These are phyloP conservation scores for Cladosporium sp. DNA, from an alignment of 2,329 filamentous ascomycete genomes.

Conservation along the genomic window DNA sequence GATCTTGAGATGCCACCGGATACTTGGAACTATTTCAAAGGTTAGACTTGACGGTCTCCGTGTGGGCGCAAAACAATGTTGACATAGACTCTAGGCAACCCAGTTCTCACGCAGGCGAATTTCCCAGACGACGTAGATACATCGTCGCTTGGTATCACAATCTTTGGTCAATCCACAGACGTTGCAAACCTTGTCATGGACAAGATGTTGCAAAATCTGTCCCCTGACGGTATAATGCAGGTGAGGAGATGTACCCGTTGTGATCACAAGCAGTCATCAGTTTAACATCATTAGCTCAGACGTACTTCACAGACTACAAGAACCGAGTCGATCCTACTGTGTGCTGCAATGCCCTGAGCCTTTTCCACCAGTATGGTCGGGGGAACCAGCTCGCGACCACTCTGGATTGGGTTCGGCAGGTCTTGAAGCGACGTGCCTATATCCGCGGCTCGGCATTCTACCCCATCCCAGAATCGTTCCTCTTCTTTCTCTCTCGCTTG, in stretches of 20 bases:
- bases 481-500: not conserved
- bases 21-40: too few species aligned
- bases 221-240: not conserved
- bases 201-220: not conserved
- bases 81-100: too few species aligned
- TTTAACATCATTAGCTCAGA: not conserved
- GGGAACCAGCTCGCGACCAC: not conserved
- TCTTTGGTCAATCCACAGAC: too few species aligned
- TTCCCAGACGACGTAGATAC: too few species aligned
- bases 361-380: not conserved
- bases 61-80: too few species aligned
- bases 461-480: not conserved
- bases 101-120: too few species aligned
- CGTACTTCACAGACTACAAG: not conserved
- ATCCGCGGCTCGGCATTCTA: not conserved
- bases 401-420: not conserved
- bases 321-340: not conserved
- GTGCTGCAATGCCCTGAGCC: not conserved
- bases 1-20: too few species aligned
- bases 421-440: not conserved
- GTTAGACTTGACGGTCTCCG: too few species aligned
- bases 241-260: not conserved
- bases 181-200: not conserved
- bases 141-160: too few species aligned
- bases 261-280: not conserved